Base-by-base conservation (phyloP, 2,329 filamentous ascomycete genomes). In the Colletotrichum godetiae region DNA sequence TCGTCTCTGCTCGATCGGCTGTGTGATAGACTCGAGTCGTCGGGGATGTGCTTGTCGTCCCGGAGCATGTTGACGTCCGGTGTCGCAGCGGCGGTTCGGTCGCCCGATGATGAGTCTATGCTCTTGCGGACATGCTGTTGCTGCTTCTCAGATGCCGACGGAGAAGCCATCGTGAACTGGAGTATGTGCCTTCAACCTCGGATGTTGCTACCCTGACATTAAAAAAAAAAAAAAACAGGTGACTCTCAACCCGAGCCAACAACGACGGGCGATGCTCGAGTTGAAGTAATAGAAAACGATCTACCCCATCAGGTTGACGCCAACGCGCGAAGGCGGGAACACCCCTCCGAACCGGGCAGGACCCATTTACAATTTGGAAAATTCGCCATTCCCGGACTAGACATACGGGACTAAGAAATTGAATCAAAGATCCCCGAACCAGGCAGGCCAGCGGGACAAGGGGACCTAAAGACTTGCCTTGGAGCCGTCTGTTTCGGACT, bases 61-160 rank as follows among this genome's bases (percentile, higher is more conserved):
- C 7, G 52, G 58, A 53, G 29, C 70, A 46, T 33, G 33, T 73
- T 64, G 24, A 56, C 59, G 55, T 70, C 67, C 15, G 70, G 67
- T 15, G 60, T 65, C 46, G 70, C 66, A 11, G 70, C 69, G 31
- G 55, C 60, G 13, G 70, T 73, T 22, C 70, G 49, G 67, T 69
- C 60, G 29, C n/a, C 59, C 4, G 70, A 59, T 7, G 56, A 13
- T 8, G 66, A 35, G 46, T 57, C 46, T 49, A 11, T 8, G 53
- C 53, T 70, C 29, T 22, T 64, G 37, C 66, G 66, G 42, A 22
- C 29, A 5, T 22, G 27, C 19, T 63, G 58, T 33, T 22, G 33
- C 22, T 63, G 58, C 55, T 65, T 70, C 60, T 65, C 70, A 7
- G 66, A 29, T 46, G 22, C 13, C n/a, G 33, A 52, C 3, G 42